Base-by-base conservation (phyloP, 179 eudicot genomes). In the Patellifolia procumbens region DNA sequence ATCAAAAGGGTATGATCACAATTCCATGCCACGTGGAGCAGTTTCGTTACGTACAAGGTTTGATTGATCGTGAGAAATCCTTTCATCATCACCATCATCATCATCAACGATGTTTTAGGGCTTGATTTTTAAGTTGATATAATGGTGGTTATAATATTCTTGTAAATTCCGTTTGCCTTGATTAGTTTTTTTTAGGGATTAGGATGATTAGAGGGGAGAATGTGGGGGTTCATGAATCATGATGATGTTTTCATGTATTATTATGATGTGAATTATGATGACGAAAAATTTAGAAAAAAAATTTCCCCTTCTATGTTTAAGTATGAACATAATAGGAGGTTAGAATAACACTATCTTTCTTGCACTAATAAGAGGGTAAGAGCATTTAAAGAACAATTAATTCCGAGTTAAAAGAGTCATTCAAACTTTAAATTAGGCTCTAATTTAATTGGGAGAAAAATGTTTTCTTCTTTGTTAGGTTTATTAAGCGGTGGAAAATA, bases 21-120 rank as follows among this genome's bases (percentile, higher is more conserved):
- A 91, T 93, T 10, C 97, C 98, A 10, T 93, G 97, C 76, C 90
- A 89, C 53, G 93, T 93, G 9, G 90, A 85, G 67, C 90, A 90
- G 65, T 93, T 93, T 63, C 83, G 83, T 31, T 71, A 85, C 32
- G 89, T 93, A 15, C 85, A 79, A 22, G 90, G 87, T 10, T 31
- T 86, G 81, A 93, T 93, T 68, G 94, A 87, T 71, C 78, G 68
- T 39, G 96, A 92, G 5, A 85, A 49, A 5, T 68, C 81, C 4
- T 13, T 78, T 55, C 80, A 72, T 15, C 86, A 80, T 20, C 49
- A 74, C 4, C 73, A 67, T 9, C 53, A 69, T 1, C 60, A 78
- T 2, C 77, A 70, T 0, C 68, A 68, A 2, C 65, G 83, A 8
- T 92, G 97, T 74, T 92, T 92, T 81, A 87, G 80, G 85, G 92